A percentile compares a stretch with the other conserved stretches of the same genome.
Conservation (phyloP, 371 early-diverging fungal species). For the Actinomortierella ambigua region DNA sequence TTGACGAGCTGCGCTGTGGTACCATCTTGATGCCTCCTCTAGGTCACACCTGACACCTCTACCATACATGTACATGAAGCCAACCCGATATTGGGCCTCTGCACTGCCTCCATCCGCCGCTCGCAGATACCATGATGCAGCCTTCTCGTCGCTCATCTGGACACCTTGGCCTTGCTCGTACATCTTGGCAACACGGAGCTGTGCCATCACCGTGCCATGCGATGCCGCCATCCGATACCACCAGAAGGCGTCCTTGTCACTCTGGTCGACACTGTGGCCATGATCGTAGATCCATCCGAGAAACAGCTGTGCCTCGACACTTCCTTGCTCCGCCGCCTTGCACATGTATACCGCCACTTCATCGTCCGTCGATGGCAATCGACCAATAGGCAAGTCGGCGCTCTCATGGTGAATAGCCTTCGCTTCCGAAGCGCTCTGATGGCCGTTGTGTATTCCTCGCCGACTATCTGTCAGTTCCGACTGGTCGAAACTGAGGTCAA, state of each 20-base stretch:
- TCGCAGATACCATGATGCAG: slow-evolving; percentile 72
- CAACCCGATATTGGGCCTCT: slow-evolving; percentile 81
- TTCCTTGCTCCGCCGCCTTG: slow-evolving; percentile 75
- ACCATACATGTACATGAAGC: too few relatives aligned
- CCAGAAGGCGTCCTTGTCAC: slow-evolving; percentile 70
- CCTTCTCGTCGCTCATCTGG: slow-evolving; percentile 60
- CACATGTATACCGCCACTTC: too few relatives aligned
- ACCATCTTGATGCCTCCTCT: too few relatives aligned
- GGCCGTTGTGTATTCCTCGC: too few relatives aligned
- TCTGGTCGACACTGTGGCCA: slow-evolving; percentile 68
- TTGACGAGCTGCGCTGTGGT: slow-evolving; percentile 73
- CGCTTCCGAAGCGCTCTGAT: too few relatives aligned
- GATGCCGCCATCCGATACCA: slow-evolving; percentile 81
- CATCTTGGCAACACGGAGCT: slow-evolving; percentile 72
- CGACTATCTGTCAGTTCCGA: too few relatives aligned
- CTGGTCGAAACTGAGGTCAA: too few relatives aligned
- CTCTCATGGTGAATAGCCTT: too few relatives aligned
- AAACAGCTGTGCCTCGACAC: slow-evolving; percentile 79
- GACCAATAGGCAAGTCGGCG: too few relatives aligned
- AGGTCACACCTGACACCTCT: too few relatives aligned
- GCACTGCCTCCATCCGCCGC: slow-evolving; percentile 80
- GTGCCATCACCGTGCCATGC: slow-evolving; percentile 73
- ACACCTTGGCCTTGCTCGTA: slow-evolving; percentile 86
- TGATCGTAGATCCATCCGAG: slow-evolving; percentile 82
- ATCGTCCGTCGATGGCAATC: too few relatives aligned